A percentile compares a stretch with the other conserved stretches of the same genome.
Conservation (phyloP, 176 grass and related monocot genomes). For the Chloris gayana region DNA sequence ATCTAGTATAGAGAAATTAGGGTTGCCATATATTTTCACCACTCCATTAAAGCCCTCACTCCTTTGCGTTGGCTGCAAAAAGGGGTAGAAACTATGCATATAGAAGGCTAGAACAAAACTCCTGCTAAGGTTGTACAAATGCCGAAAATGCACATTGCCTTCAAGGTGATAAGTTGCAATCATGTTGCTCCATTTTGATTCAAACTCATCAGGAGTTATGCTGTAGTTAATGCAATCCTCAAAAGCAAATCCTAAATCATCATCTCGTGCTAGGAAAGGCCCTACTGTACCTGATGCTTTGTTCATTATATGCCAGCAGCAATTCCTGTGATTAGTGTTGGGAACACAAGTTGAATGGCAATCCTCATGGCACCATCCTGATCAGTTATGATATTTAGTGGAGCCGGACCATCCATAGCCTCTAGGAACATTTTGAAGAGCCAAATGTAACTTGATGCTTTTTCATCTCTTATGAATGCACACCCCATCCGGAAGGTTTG, state of each 20-base stretch:
- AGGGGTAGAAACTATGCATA: neutral
- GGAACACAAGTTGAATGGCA: neutral
- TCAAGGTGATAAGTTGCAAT: too few species aligned
- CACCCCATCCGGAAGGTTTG: neutral
- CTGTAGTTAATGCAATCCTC: neutral
- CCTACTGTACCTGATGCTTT: neutral
- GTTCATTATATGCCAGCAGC: neutral
- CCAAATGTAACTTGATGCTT: neutral
- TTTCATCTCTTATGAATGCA: neutral
- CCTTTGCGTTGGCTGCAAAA: neutral
- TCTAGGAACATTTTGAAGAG: neutral
- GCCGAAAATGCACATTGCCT: neutral
- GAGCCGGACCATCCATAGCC: neutral
- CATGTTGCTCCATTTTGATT: neutral
- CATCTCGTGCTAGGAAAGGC: neutral
- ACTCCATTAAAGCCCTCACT: neutral
- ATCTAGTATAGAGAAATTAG: neutral
- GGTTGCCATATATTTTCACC: neutral
- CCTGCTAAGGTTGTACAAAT: fast-evolving
- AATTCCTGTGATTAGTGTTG: neutral
- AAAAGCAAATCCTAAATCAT: neutral
- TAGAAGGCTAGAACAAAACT: neutral
- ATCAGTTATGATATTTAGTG: neutral
- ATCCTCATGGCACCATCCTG: neutral
- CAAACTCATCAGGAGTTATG: neutral